Evolutionary conservation across 768 basidiomycete genomes (phyloP).

Genomic region (Leccinum boreale): DNA sequence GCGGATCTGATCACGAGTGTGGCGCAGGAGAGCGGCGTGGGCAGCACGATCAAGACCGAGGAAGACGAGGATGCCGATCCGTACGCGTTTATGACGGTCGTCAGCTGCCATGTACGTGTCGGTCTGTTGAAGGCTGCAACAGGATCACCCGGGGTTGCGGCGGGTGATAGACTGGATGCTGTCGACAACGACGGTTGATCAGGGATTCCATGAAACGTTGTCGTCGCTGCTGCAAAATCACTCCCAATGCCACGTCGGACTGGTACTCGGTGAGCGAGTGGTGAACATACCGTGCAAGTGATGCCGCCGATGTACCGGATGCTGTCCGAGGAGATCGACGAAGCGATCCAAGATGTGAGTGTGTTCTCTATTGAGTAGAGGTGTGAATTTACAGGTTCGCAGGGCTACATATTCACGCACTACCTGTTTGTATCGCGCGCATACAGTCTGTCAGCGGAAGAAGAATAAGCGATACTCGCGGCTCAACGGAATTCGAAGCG

Average conservation of each 20-base stretch:
- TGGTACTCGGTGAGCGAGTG: conserved; percentile 86
- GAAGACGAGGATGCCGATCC: conserved; percentile 54
- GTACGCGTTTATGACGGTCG: conserved; percentile 79
- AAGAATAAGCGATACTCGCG: conserved; percentile 52
- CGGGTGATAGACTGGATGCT: conserved; percentile 70
- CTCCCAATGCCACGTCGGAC: conserved; percentile 56
- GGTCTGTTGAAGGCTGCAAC: not conserved
- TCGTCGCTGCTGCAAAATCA: conserved; percentile 35
- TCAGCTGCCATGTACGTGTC: conserved; percentile 66
- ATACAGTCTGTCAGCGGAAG: conserved; percentile 69
- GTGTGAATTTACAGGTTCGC: not conserved
- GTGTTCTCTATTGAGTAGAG: not conserved
- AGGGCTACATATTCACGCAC: conserved; percentile 70
- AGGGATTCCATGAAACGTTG: conserved; percentile 51
- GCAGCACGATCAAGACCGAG: conserved; percentile 93
- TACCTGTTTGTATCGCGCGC: conserved; percentile 74
- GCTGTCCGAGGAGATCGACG: conserved; percentile 79
- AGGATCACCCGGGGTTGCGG: conserved; percentile 73
- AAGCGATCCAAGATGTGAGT: conserved; percentile 64
- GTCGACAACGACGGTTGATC: conserved; percentile 49
- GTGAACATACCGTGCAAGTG: conserved; percentile 96
- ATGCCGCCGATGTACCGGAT: conserved; percentile 91
- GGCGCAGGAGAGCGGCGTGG: conserved; percentile 68
- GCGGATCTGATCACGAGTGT: conserved; percentile 77
- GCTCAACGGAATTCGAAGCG: conserved; percentile 39